Conservation (phyloP, 768 basidiomycete genomes). For the Bullera alba region DNA sequence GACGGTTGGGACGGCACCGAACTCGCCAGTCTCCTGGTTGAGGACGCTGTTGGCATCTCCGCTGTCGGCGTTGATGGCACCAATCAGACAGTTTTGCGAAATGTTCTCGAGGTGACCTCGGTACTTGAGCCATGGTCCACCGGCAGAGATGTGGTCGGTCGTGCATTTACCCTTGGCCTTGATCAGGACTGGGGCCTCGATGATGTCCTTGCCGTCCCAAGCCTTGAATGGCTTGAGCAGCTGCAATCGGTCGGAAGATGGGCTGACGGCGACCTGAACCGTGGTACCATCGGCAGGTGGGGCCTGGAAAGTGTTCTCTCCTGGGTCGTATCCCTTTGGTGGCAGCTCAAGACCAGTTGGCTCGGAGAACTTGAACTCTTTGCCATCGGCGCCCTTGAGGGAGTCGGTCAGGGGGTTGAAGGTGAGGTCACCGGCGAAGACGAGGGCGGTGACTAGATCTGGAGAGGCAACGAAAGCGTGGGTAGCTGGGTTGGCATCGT, state of each 20-base stretch:
- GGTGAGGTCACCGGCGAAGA: slow-evolving; percentile 82
- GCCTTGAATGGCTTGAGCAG: slow-evolving; percentile 76
- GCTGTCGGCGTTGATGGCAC: slow-evolving; percentile 91
- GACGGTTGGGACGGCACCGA: slow-evolving; percentile 71
- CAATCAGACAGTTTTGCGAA: slow-evolving; percentile 96
- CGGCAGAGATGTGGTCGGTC: slow-evolving; percentile 90
- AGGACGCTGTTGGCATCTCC: slow-evolving; percentile 89
- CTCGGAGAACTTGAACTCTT: slow-evolving; percentile 88
- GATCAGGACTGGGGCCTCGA: slow-evolving; percentile 83
- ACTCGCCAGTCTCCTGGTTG: slow-evolving; percentile 75
- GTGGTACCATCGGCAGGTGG: slow-evolving; percentile 76
- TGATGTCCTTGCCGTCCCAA: slow-evolving; percentile 87
- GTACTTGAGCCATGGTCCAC: slow-evolving; percentile 98
- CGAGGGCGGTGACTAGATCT: slow-evolving; percentile 82
- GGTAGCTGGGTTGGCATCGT: slow-evolving; percentile 97
- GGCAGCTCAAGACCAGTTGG: slow-evolving; percentile 87
- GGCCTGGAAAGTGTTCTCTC: slow-evolving; percentile 90
- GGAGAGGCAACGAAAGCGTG: slow-evolving; percentile 53
- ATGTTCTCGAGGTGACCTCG: slow-evolving; percentile 97
- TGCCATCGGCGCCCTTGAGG: slow-evolving; percentile 80
- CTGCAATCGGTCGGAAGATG: slow-evolving; percentile 81
- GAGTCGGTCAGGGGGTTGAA: slow-evolving; percentile 94
- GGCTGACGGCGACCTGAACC: slow-evolving; percentile 77
- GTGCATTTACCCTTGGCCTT: slow-evolving; percentile 99
- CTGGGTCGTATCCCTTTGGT: slow-evolving; percentile 88